These are phyloP conservation scores for Plantago ovata DNA, from an alignment of 257 asterid genomes.

Conservation along the genomic window DNA sequence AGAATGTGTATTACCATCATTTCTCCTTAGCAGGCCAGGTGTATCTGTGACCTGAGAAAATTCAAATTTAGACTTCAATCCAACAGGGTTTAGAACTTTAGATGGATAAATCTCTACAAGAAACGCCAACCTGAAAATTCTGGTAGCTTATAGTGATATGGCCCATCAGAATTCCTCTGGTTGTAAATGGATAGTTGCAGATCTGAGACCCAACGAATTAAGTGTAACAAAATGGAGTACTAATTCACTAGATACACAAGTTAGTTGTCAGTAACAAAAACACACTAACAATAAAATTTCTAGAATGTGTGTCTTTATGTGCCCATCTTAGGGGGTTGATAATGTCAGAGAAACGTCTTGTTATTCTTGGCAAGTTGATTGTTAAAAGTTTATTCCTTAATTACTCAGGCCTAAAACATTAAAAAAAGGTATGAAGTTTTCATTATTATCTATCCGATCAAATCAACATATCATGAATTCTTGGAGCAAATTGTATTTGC, in stretches of 20 bases:
- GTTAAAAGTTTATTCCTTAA: too few relatives aligned
- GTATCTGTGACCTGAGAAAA: constrained; percentile 87
- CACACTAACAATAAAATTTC: too few relatives aligned
- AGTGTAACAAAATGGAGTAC: constrained; percentile 7
- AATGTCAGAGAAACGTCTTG: too few relatives aligned
- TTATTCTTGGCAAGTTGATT: too few relatives aligned
- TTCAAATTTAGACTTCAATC: constrained; percentile 16
- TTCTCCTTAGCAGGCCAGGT: constrained; percentile 80
- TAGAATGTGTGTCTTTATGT: too few relatives aligned
- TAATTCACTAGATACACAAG: neutral
- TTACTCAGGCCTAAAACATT: too few relatives aligned
- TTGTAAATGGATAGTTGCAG: constrained; percentile 97
- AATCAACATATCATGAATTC: too few relatives aligned
- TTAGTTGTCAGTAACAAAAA: too few relatives aligned
- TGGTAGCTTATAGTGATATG: constrained; percentile 79
- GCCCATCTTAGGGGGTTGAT: too few relatives aligned
- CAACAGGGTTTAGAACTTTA: constrained; percentile 6
- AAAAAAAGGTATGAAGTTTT: too few relatives aligned
- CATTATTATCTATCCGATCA: too few relatives aligned
- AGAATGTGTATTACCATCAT: constrained; percentile 60
- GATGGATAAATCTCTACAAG: constrained; percentile 17
- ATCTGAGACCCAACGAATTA: constrained; percentile 38
- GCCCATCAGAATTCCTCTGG: constrained; percentile 97
- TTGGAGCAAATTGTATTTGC: too few relatives aligned
- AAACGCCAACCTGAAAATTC: constrained; percentile 48